Conservation (phyloP, 2,329 filamentous ascomycete genomes). For the Beauveria australis region DNA sequence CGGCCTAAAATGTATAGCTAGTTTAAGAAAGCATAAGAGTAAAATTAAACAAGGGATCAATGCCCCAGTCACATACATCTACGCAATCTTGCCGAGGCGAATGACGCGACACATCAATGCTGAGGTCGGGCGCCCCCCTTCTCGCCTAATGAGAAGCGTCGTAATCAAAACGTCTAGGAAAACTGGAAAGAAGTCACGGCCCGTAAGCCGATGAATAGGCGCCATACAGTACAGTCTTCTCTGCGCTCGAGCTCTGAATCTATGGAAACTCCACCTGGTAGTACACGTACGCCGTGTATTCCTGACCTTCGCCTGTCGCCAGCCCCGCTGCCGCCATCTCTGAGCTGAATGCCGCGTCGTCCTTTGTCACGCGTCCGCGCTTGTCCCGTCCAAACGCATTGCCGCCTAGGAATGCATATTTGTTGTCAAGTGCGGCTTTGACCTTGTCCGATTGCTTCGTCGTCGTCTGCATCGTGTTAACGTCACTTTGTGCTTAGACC, state of each 20-base stretch:
- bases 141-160: neutral
- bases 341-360: conserved; percentile 68
- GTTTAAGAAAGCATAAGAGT: neutral
- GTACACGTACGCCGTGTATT: conserved; percentile 95
- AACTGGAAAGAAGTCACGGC: neutral
- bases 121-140: neutral
- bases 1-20: conserved; percentile 14
- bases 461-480: conserved; percentile 52
- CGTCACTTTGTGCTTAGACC: neutral
- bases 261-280: conserved; percentile 80
- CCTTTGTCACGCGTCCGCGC: conserved; percentile 83
- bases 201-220: neutral
- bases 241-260: neutral
- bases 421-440: conserved; percentile 68
- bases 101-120: neutral
- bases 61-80: neutral
- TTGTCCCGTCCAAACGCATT: conserved; percentile 93
- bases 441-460: conserved; percentile 75
- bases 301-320: conserved; percentile 59
- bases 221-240: conserved; percentile 5
- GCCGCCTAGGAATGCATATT: conserved; percentile 86
- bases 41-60: neutral
- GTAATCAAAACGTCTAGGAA: conserved; percentile 1
- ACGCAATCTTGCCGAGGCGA: neutral
- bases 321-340: conserved; percentile 76